Evolutionary conservation across 345 rosid genomes (phyloP), one percentile per base, ranked within the genome.

Genomic region (Syzygium aromaticum): DNA sequence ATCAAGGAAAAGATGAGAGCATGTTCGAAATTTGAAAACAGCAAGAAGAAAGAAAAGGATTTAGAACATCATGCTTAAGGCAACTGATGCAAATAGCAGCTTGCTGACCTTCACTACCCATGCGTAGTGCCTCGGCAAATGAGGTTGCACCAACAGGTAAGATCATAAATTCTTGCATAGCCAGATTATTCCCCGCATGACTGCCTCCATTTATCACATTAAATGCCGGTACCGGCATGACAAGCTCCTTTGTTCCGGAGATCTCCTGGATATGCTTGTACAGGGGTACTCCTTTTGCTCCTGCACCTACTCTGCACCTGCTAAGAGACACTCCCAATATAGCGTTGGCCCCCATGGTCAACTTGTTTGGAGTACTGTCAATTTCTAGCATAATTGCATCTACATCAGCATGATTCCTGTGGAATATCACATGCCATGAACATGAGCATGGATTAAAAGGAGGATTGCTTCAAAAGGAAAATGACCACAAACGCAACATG

Each of bases 151-250:
- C 98, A 5, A 98, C 98, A 5, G 99, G 99, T 51, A 98, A 87
- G 63, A 96, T 95, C 99, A 96, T 98, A 89, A 98, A 98, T 91
- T 98, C 99, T 88, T 98, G 99, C 99, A 98, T 96, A 78, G 99
- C 99, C 90, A 98, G 92, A 90, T 96, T 96, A 89, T 98, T 98
- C 87, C 99, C 98, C 25, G 99, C 99, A 88, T 96, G 99, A 90
- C 97, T 95, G 15, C 99, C 98, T 86, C 99, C 99, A 92, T 98
- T 96, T 77, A 96, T 96, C 80, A 98, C 99, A 91, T 96, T 96
- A 54, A 94, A 96, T 57, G 99, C 99, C 15, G 99, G 99, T 89
- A 98, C 98, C 1, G 98, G 98, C 97, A 96, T 96, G 8, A 98
- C 99, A 43, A 96, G 99, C 92, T 98, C 99, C 91, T 94, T 94